Evolutionary conservation across 1,139 yeast genomes (phyloP).

Genomic region (Saccharomyces hybrid): DNA sequence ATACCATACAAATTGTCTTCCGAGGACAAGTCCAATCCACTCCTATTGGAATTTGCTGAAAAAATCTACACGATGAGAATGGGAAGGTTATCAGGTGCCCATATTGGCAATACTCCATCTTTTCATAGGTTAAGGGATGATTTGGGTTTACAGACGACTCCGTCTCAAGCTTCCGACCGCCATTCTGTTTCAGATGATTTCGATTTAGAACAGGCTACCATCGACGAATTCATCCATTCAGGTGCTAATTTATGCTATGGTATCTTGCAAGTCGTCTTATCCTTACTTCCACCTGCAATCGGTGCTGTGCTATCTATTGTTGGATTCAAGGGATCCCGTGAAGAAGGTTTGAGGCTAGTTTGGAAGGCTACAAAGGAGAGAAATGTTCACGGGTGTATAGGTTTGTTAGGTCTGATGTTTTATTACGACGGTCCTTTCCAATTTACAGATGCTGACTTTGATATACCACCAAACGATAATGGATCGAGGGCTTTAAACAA

Average conservation of each 20-base stretch:
- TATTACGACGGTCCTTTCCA: constrained; percentile 95
- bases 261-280: constrained; percentile 78
- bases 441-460: constrained; percentile 78
- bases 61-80: constrained; percentile 55
- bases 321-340: constrained; percentile 84
- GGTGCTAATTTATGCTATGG: constrained; percentile 93
- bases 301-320: constrained; percentile 84
- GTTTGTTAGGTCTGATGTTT: constrained; percentile 68
- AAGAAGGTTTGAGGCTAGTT: constrained; percentile 70
- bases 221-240: constrained; percentile 85
- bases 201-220: constrained; percentile 43
- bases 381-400: constrained; percentile 89
- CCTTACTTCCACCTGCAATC: constrained; percentile 85
- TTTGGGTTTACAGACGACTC: constrained; percentile 31
- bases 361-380: constrained; percentile 76
- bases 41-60: constrained; percentile 48
- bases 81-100: constrained; percentile 55
- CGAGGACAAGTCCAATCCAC: constrained; percentile 41
- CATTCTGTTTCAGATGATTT: constrained; percentile 15
- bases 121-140: constrained; percentile 36
- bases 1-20: constrained; percentile 37
- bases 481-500: constrained; percentile 1
- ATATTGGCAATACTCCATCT: constrained; percentile 45
- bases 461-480: constrained; percentile 32
- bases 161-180: constrained; percentile 6